phyloP scores from a whole-genome alignment of 2,329 filamentous ascomycete species.

The Colletotrichum chrysophilum region DNA sequence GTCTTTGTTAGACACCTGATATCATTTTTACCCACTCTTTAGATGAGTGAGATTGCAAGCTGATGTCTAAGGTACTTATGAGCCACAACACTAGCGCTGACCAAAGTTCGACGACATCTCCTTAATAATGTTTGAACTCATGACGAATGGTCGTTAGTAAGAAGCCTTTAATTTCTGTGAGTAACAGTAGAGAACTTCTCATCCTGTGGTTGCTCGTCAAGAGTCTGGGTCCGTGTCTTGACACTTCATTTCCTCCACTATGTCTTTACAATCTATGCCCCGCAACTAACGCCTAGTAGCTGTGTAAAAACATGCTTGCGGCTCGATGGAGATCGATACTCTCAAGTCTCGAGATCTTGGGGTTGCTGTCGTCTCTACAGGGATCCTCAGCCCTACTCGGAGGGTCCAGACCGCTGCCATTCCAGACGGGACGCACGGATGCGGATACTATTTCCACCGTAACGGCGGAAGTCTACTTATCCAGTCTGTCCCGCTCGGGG shows the following conservation, averaged over 20 bases:
- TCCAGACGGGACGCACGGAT: not conserved
- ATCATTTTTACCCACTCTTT: accelerated
- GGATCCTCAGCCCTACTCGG: not conserved
- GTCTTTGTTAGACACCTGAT: not conserved
- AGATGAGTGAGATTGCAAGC: not conserved
- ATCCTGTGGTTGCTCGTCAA: accelerated
- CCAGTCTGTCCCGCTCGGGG: not conserved
- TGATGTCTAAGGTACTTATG: not conserved
- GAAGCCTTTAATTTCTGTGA: not conserved
- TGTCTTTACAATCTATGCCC: not conserved
- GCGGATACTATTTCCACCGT: not conserved
- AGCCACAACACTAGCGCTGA: not conserved
- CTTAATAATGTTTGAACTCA: not conserved
- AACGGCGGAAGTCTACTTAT: not conserved
- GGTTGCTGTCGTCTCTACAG: not conserved
- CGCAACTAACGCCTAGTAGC: not conserved
- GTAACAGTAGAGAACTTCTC: not conserved
- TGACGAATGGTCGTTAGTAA: not conserved
- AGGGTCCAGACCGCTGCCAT: not conserved
- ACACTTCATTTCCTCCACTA: not conserved
- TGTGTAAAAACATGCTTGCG: not conserved
- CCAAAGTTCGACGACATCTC: not conserved
- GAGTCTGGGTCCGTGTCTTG: accelerated
- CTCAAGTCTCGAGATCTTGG: not conserved
- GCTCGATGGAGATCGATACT: not conserved